These are phyloP conservation scores for Pseudophaeomoniella oleicola DNA, from an alignment of 2,329 filamentous ascomycete genomes.

Conservation along the genomic window DNA sequence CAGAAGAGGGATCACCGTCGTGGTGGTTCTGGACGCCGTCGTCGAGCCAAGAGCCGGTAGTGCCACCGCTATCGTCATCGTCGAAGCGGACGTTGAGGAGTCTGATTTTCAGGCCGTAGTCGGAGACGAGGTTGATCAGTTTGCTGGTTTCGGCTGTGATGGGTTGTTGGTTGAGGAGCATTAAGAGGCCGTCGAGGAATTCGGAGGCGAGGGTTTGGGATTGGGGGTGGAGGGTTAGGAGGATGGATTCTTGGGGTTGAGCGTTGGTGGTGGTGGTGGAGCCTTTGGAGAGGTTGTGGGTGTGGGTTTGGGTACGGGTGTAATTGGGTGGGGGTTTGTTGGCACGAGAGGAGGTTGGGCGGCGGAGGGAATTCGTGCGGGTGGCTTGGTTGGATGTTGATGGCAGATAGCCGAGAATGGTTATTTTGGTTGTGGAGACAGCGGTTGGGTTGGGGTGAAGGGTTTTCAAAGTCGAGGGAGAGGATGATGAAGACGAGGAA, in stretches of 20 bases:
- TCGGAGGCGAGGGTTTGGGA: conserved; percentile 78
- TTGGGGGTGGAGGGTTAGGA: conserved; percentile 70
- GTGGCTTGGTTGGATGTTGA: conserved; percentile 10
- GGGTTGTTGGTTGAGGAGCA: conserved; percentile 87
- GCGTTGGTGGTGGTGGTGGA: conserved; percentile 14
- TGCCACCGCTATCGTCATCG: conserved; percentile 54
- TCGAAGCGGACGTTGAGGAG: conserved; percentile 84
- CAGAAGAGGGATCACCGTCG: too few relatives aligned
- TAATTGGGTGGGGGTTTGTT: conserved; percentile 16
- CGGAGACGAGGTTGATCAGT: conserved; percentile 67
- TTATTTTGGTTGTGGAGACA: conserved; percentile 63
- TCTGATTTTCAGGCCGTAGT: conserved; percentile 86
- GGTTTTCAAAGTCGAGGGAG: conserved; percentile 13
- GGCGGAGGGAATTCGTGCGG: conserved; percentile 5
- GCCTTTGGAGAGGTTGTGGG: too few relatives aligned
- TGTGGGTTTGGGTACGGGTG: conserved; percentile 19
- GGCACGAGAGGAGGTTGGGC: conserved; percentile 18
- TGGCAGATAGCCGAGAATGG: conserved; percentile 60
- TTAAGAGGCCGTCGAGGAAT: conserved; percentile 89
- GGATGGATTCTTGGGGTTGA: conserved; percentile 45
- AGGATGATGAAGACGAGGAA: conserved; percentile 20
- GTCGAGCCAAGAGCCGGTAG: too few relatives aligned
- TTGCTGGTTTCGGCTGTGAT: conserved; percentile 96
- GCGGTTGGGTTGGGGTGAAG: conserved; percentile 20
- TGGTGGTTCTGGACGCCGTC: too few relatives aligned